Evolutionary conservation across 2,329 filamentous ascomycete genomes (phyloP).

Genomic region (Metarhizium album): DNA sequence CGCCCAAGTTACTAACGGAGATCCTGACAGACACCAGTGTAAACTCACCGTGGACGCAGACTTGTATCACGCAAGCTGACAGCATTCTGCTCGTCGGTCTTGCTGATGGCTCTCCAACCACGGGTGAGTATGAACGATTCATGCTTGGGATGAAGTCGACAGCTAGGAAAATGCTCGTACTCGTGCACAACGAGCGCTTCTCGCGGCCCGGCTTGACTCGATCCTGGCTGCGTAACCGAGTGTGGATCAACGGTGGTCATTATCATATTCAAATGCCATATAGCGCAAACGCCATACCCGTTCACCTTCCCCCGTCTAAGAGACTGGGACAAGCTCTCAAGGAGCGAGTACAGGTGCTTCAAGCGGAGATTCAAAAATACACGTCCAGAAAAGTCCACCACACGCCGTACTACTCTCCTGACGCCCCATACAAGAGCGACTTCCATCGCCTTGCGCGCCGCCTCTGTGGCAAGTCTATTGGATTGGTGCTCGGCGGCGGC

Average conservation of each 20-base stretch:
- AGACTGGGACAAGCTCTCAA: conserved; percentile 80
- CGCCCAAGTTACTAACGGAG: conserved; percentile 17
- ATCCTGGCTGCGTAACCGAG: conserved; percentile 80
- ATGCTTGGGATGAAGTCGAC: conserved; percentile 96
- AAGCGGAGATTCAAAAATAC: conserved; percentile 97
- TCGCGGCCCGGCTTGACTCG: conserved; percentile 76
- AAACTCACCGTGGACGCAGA: conserved; percentile 96
- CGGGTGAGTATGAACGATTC: conserved; percentile 95
- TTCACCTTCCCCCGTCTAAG: conserved; percentile 57
- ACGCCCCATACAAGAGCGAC: conserved; percentile 90
- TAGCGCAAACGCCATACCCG: conserved; percentile 62
- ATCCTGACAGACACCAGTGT: conserved; percentile 68
- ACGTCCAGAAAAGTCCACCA: conserved; percentile 88
- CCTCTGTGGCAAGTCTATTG: conserved; percentile 88
- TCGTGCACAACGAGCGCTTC: conserved; percentile 83
- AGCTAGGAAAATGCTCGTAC: conserved; percentile 80
- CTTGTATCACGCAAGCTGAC: conserved; percentile 92
- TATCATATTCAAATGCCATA: conserved; percentile 97
- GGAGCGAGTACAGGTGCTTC: conserved; percentile 83
- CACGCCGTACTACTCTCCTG: conserved; percentile 77
- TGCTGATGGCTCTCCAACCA: conserved; percentile 78
- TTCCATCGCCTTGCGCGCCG: conserved; percentile 87
- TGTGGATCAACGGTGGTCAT: conserved; percentile 97
- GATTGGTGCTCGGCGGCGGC: conserved; percentile 85
- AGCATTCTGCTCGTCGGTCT: conserved; percentile 89